Conservation (phyloP, 192 early-diverging fungal species). For the Kickxella alabastrina region DNA sequence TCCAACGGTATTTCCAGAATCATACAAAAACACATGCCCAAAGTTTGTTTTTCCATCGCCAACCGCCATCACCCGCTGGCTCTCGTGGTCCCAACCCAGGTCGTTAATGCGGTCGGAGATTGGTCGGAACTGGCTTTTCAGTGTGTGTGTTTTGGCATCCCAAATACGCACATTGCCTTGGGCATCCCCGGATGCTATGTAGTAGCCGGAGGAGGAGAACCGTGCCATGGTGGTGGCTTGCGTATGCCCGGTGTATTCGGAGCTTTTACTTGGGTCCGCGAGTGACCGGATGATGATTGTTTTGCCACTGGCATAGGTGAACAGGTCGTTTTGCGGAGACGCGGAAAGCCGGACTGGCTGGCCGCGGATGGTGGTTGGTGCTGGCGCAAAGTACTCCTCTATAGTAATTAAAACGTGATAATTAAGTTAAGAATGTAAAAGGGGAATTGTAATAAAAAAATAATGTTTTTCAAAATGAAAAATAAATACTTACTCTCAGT, state of each 20-base stretch:
- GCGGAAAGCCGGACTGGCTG: conserved; percentile 74
- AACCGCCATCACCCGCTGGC: conserved; percentile 93
- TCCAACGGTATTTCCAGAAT: conserved; percentile 84
- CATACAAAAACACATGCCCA: conserved; percentile 87
- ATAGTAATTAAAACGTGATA: conserved; percentile 3
- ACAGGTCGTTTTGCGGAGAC: conserved; percentile 76
- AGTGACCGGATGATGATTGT: conserved; percentile 83
- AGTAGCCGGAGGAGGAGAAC: conserved; percentile 89
- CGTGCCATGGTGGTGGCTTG: conserved; percentile 77
- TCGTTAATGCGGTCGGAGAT: conserved; percentile 80
- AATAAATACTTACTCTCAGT: conserved; percentile 29
- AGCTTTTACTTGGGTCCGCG: conserved; percentile 25
- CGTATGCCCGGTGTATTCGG: conserved; percentile 82
- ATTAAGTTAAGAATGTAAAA: too few species aligned
- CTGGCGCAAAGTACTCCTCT: conserved; percentile 59
- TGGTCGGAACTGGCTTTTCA: conserved; percentile 79
- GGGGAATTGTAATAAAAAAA: too few species aligned
- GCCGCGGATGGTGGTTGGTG: conserved; percentile 76
- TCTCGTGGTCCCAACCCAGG: conserved; percentile 91
- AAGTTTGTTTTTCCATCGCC: conserved; percentile 90
- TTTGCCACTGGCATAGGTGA: conserved; percentile 89
- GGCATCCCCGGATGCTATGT: conserved; percentile 93
- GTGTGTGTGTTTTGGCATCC: conserved; percentile 81
- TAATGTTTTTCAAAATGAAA: too few species aligned
- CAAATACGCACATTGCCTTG: conserved; percentile 88